Base-by-base conservation (phyloP, 305 asterid species). In the Fraxinus xanthoxyloides region DNA sequence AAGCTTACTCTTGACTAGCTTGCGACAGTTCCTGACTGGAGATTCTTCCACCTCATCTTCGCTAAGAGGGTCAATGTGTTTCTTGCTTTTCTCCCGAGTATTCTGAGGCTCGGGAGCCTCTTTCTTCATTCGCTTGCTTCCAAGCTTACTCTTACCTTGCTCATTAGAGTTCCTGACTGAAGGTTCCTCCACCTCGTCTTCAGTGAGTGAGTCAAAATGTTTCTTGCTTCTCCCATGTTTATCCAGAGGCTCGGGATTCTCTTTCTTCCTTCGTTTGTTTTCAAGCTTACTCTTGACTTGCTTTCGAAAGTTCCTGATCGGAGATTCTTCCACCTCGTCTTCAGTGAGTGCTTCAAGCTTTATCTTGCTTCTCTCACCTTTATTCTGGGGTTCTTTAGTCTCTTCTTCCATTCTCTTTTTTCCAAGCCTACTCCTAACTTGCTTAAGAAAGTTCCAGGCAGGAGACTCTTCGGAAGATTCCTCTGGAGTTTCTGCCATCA, bases 241-340 rank as follows among this genome's bases (percentile, higher is more conserved):
- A 59, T 56, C 21, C 76, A 12, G 73, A 65, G 73, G 73, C 61
- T 48, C 79, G 3, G 79, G 78, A 56, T 35, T 56, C 73, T 82
- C 74, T 77, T 30, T 78, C 82, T 82, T 78, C 75, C 59, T 21
- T 65, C 26, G 82, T 61, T 82, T 82, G 61, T 69, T 56, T 38
- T 77, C 81, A 46, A 77, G 81, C 34, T 70, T 69, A 61, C 81
- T 75, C 63, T 72, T 82, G 17, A 85, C 83, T 80, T 81, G 82
- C 80, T 86, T 90, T 82, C 87, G 84, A 15, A 88, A 83, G 59
- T 85, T 85, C 19, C 86, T 84, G 46, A 84, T 85, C 31, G 87
- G 87, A 70, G 77, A 85, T 76, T 88, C 91, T 75, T 90, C 94
- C 8, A 76, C 77, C 73, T 65, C 36, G 5, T 65, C 73, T 65